Evolutionary conservation across 352 stramenopile species (phyloP), one percentile per base, ranked within the genome.

Genomic region (Pythium periplocum): DNA sequence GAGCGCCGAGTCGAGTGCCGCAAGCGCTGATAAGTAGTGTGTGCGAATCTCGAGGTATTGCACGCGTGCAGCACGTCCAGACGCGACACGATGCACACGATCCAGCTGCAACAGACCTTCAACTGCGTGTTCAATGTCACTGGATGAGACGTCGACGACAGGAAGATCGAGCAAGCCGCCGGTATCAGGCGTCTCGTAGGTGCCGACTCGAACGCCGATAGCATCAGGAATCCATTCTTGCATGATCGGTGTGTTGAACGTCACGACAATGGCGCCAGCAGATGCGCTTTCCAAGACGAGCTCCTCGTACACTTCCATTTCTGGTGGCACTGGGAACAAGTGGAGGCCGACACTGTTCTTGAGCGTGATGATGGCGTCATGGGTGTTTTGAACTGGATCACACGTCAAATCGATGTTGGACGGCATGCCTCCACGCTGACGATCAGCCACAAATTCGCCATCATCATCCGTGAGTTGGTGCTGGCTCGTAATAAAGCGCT

Each of bases 201-300:
- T 63, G 37, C 79, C 79, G 1, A 86, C 69, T 31, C 76, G 79
- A 6, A 87, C 42, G 1, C 79, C 79, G 45, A 61, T 73, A 17
- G 60, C 62, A 55, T 86, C 71, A 1, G 76, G 73, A 32, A 87
- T 68, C 71, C 73, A 90, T 46, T 90, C 79, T 49, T 83, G 76
- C 79, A 87, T 90, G 41, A 87, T 72, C 32, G 77, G 76, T 11
- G 79, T 75, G 57, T 87, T 73, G 66, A 78, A 87, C 39, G 77
- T 86, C 33, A 90, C 55, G 7, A 78, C 73, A 32, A 87, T 54
- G 10, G 79, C 76, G 4, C 79, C 76, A 3, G 78, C 76, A 6
- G 79, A 64, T 6, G 66, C 51, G 44, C 68, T 86, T 49, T 90
- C 76, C 2, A 90, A 62, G 37, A 73, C 62, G 1, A 66, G 61